Conservation (phyloP, 140 eudicot genomes). For the Anethum foeniculum region DNA sequence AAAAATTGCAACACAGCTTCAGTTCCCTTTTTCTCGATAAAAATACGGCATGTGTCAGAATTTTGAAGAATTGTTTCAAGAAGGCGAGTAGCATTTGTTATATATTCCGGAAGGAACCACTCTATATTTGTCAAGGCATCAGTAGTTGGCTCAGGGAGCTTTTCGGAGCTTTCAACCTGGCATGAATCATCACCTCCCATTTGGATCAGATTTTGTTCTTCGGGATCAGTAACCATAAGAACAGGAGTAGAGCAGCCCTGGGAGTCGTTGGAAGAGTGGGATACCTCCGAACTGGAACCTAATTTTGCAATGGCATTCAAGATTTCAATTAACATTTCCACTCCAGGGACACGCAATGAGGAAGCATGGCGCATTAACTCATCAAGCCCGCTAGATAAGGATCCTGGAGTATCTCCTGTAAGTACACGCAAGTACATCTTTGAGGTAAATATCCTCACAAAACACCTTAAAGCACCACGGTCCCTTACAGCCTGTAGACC, state of each 20-base stretch:
- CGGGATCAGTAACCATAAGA: slow-evolving; percentile 93
- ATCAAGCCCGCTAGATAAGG: slow-evolving; percentile 96
- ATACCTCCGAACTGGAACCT: slow-evolving; percentile 59
- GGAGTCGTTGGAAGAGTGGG: slow-evolving; percentile 36
- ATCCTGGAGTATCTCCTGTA: slow-evolving; percentile 71
- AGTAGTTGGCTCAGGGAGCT: slow-evolving; percentile 34
- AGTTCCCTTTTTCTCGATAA: slow-evolving; percentile 85
- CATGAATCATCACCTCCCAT: slow-evolving; percentile 31
- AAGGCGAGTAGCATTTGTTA: slow-evolving; percentile 80
- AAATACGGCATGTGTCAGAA: slow-evolving; percentile 87
- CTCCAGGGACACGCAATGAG: slow-evolving; percentile 82
- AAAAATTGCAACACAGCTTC: slow-evolving; percentile 83
- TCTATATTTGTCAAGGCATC: slow-evolving; percentile 54
- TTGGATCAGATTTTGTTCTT: slow-evolving; percentile 25
- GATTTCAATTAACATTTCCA: slow-evolving; percentile 87
- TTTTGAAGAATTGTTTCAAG: slow-evolving; percentile 95
- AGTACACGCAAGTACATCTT: slow-evolving; percentile 69
- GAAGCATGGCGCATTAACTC: slow-evolving; percentile 96
- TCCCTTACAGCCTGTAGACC: slow-evolving; percentile 98
- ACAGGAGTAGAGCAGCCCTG: slow-evolving; percentile 43
- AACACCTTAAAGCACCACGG: slow-evolving; percentile 89
- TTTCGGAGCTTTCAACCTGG: slow-evolving; percentile 42
- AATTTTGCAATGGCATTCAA: slow-evolving; percentile 56
- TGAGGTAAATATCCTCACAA: slow-evolving; percentile 90
- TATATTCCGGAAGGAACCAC: slow-evolving; percentile 75